Evolutionary conservation across 2,329 filamentous ascomycete species (phyloP).

Genomic region (Epichloe sibirici): DNA sequence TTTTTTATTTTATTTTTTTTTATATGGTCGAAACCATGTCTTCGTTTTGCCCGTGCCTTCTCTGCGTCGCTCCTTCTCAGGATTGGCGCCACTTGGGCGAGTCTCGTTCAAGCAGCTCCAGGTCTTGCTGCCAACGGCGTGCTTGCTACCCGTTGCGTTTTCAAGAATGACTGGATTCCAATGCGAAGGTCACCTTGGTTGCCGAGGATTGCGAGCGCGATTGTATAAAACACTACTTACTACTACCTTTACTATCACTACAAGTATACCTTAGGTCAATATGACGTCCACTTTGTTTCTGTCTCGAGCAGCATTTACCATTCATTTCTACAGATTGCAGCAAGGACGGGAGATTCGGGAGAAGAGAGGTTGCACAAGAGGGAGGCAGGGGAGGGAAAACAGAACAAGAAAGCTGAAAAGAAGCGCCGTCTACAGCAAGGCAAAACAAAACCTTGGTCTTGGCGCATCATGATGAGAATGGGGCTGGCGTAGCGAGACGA

Average conservation of each 20-base stretch:
- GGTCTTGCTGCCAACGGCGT: background rate
- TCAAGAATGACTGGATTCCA: background rate
- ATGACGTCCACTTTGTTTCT: background rate
- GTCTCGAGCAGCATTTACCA: background rate
- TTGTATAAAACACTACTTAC: background rate
- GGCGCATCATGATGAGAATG: background rate
- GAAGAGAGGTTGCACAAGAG: background rate
- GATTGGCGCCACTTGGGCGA: background rate
- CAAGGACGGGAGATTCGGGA: background rate
- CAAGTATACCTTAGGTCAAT: background rate
- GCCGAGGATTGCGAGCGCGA: background rate
- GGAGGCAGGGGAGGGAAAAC: background rate
- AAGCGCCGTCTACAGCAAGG: background rate
- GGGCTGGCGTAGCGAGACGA: background rate
- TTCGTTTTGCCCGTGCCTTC: no score
- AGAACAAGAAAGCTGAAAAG: background rate
- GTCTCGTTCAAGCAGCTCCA: background rate
- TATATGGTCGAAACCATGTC: background rate
- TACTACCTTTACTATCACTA: background rate
- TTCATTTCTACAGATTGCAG: conserved; percentile 1
- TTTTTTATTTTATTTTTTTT: background rate
- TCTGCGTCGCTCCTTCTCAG: background rate
- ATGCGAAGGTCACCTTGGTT: background rate
- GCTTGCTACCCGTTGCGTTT: background rate
- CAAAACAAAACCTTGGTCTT: no score